Conservation (phyloP, 148 eudicot genomes). For the Chenopodium album region DNA sequence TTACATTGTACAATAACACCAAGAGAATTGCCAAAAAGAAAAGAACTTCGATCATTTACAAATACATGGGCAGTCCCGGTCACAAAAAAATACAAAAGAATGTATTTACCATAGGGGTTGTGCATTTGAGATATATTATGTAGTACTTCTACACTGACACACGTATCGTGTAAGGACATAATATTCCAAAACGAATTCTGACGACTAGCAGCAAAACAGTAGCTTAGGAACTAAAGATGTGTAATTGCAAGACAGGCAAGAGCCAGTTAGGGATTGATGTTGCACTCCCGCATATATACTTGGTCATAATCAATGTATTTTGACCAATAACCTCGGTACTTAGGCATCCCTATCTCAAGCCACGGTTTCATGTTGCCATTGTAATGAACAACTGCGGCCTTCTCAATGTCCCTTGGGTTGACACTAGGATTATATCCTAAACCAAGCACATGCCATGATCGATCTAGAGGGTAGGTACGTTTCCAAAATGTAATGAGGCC, state of each 20-base stretch:
- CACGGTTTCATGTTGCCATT: conserved; percentile 94
- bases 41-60: conserved; percentile 3
- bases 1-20: background rate
- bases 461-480: conserved; percentile 56
- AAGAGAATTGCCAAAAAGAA: background rate
- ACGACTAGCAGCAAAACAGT: conserved; percentile 1
- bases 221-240: background rate
- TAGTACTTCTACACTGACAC: background rate
- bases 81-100: conserved; percentile 17
- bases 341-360: conserved; percentile 83
- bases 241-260: background rate
- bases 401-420: conserved; percentile 60
- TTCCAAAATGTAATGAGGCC: conserved; percentile 78
- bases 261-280: conserved; percentile 53
- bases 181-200: background rate
- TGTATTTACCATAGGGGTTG: conserved; percentile 7
- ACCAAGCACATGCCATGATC: conserved; percentile 80
- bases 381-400: conserved; percentile 73
- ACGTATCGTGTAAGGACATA: background rate
- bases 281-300: conserved; percentile 69
- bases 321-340: conserved; percentile 65
- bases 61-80: background rate
- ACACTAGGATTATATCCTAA: conserved; percentile 80
- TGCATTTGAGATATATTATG: conserved; percentile 3
- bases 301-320: conserved; percentile 66